Conservation (phyloP, 2,329 filamentous ascomycete genomes). For the Chaetothyriales sp. region DNA sequence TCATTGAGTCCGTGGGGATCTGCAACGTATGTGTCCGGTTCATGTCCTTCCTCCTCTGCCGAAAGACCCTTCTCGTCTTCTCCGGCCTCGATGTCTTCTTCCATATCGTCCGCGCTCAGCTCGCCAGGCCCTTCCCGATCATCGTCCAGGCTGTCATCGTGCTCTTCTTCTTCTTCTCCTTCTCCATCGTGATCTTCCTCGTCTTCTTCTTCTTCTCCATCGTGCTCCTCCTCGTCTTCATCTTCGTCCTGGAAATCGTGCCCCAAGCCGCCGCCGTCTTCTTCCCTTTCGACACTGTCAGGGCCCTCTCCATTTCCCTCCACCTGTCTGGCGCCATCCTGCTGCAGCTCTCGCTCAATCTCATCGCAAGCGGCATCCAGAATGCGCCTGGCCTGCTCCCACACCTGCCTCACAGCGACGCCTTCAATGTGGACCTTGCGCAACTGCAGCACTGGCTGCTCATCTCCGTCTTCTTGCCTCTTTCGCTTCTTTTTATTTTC, state of each 20-base stretch:
- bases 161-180: not conserved
- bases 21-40: conserved; percentile 46
- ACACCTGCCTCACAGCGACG: conserved; percentile 78
- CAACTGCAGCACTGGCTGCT: conserved; percentile 51
- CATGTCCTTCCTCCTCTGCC: conserved; percentile 22
- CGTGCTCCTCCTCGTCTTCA: conserved; percentile 6
- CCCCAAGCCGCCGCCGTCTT: conserved; percentile 10
- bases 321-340: conserved; percentile 26
- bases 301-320: conserved; percentile 6
- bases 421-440: conserved; percentile 75
- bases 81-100: conserved; percentile 26
- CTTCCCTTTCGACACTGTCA: conserved; percentile 7
- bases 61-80: conserved; percentile 27
- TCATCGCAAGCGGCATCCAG: conserved; percentile 34
- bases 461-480: conserved; percentile 23
- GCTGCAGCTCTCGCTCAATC: conserved; percentile 17
- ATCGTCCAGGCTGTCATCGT: conserved; percentile 7
- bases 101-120: conserved; percentile 16
- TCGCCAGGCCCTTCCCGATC: conserved; percentile 18
- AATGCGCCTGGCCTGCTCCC: conserved; percentile 82
- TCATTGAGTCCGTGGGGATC: conserved; percentile 85
- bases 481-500: conserved; percentile 37
- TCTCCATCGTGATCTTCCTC: conserved; percentile 6
- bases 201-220: conserved; percentile 7
- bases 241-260: conserved; percentile 1